A percentile compares a stretch with the other conserved stretches of the same genome.
phyloP scores from a whole-genome alignment of 1,284 basidiomycete species.

The Sanguinoderma infundibulare region DNA sequence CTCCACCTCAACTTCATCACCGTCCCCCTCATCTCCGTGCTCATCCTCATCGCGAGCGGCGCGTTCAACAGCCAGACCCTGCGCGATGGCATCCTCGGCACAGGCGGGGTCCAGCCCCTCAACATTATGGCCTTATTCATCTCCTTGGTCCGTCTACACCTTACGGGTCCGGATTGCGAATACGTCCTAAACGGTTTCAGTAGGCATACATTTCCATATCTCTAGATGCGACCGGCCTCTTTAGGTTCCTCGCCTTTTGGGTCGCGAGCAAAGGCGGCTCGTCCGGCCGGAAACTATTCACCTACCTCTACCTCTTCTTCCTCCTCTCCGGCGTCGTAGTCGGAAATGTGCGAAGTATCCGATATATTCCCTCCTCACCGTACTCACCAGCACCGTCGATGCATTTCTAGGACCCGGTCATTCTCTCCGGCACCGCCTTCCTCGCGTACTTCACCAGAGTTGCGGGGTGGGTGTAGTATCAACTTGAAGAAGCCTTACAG shows the following conservation, averaged over 20 bases:
- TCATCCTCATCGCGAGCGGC: conserved; percentile 77
- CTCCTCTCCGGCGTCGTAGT: conserved; percentile 80
- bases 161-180: background rate
- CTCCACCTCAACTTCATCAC: conserved; percentile 72
- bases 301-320: conserved; percentile 36
- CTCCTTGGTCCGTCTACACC: conserved; percentile 57
- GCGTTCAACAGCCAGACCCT: conserved; percentile 72
- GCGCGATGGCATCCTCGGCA: conserved; percentile 73
- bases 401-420: conserved; percentile 69
- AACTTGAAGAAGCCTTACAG: background rate
- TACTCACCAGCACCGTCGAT: background rate
- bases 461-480: conserved; percentile 49
- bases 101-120: conserved; percentile 85
- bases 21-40: conserved; percentile 80
- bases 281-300: conserved; percentile 69
- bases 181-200: no score
- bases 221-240: conserved; percentile 87
- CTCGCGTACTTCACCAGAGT: conserved; percentile 85
- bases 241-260: conserved; percentile 72
- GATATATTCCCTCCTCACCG: background rate
- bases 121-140: conserved; percentile 95
- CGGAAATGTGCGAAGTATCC: conserved; percentile 66
- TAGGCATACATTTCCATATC: conserved; percentile 94
- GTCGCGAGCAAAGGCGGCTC: conserved; percentile 79
- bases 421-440: conserved; percentile 87